Evolutionary conservation across 306 rosid species (phyloP).

Genomic region (Pyrus betulifolia): DNA sequence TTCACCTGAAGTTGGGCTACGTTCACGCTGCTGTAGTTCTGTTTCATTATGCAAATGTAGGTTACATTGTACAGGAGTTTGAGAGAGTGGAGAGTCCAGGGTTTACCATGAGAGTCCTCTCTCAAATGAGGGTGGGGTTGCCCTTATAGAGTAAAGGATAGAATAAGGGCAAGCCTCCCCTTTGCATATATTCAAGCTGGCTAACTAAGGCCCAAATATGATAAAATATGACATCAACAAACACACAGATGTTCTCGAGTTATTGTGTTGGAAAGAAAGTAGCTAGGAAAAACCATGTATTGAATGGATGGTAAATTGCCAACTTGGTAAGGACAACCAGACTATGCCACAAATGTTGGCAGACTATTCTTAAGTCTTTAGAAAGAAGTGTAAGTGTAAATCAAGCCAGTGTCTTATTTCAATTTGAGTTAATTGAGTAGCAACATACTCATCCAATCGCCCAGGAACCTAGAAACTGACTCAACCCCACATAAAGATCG

Average conservation of each 20-base stretch:
- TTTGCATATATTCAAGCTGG: not conserved
- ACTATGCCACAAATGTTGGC: not conserved
- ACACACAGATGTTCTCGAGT: not conserved
- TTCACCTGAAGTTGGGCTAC: not conserved
- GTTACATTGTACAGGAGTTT: not conserved
- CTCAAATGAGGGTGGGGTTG: not conserved
- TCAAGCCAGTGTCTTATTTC: not conserved
- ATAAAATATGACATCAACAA: not conserved
- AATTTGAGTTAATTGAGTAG: not conserved
- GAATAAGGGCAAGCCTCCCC: not conserved
- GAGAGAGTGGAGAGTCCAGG: not conserved
- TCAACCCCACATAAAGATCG: not conserved
- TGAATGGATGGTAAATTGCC: not conserved
- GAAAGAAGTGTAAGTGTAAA: not conserved
- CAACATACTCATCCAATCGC: not conserved
- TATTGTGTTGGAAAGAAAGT: not conserved
- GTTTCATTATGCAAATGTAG: not conserved
- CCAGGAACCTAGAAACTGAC: not conserved
- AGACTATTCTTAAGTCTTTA: not conserved
- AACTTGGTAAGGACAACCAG: not conserved
- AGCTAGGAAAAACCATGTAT: not conserved
- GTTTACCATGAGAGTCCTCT: not conserved
- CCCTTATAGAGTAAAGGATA: not conserved
- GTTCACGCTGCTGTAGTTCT: not conserved
- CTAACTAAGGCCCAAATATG: not conserved